Conservation (phyloP, 2,329 filamentous ascomycete genomes). For the Beauveria varroae region DNA sequence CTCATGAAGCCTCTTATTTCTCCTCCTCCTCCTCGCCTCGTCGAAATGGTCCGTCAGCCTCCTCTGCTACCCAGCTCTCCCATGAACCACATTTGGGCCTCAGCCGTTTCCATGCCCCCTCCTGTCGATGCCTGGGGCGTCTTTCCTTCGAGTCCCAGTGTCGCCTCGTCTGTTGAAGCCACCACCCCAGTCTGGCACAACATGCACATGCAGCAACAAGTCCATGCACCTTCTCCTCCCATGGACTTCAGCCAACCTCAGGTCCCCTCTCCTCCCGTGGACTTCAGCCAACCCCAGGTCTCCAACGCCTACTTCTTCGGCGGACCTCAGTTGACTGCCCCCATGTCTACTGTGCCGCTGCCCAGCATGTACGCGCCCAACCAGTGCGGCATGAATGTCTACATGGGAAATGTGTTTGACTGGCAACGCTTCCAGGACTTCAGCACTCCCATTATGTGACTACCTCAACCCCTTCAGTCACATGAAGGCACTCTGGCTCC, state of each 20-base stretch:
- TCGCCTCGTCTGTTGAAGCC: constrained; percentile 66
- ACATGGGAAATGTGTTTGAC: constrained; percentile 64
- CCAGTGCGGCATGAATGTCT: constrained; percentile 73
- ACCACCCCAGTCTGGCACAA: constrained; percentile 69
- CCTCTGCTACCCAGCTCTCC: constrained; percentile 80
- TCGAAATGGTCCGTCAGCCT: constrained; percentile 82
- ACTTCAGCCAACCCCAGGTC: constrained; percentile 66
- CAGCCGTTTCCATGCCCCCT: constrained; percentile 57
- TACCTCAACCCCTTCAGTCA: constrained; percentile 38
- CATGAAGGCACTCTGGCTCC: constrained; percentile 34
- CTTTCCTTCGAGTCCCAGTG: constrained; percentile 78
- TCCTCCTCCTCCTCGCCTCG: constrained; percentile 75
- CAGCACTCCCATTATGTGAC: constrained; percentile 72
- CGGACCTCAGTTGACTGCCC: constrained; percentile 64
- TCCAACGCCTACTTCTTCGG: constrained; percentile 72
- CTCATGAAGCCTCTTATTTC: constrained; percentile 84
- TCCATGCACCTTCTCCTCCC: constrained; percentile 66
- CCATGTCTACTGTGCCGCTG: constrained; percentile 70
- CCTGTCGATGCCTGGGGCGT: constrained; percentile 85
- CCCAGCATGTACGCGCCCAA: constrained; percentile 74
- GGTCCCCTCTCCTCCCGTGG: constrained; percentile 68
- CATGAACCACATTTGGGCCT: constrained; percentile 69
- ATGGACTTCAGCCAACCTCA: constrained; percentile 57
- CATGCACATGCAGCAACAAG: constrained; percentile 64
- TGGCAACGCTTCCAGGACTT: constrained; percentile 86